These are phyloP conservation scores for Cryptococcus depauperatus DNA, from an alignment of 1,284 basidiomycete species.

Conservation along the genomic window DNA sequence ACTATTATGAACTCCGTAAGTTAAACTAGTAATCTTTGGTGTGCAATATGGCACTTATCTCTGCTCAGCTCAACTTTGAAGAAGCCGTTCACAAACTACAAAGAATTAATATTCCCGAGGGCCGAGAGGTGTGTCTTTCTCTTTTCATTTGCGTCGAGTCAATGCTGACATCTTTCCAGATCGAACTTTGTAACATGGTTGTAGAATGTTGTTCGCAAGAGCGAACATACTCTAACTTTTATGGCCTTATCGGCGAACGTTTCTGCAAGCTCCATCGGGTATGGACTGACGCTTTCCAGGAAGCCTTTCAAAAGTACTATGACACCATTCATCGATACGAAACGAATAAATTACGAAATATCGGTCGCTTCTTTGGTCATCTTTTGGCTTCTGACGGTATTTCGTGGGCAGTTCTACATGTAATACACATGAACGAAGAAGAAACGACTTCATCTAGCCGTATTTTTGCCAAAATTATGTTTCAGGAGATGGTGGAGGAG, in stretches of 20 bases:
- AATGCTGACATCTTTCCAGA: constrained; percentile 49
- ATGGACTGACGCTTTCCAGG: constrained; percentile 84
- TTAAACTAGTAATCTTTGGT: background rate
- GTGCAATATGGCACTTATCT: background rate
- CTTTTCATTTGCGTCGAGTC: background rate
- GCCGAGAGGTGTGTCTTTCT: constrained; percentile 67
- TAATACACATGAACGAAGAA: constrained; percentile 91
- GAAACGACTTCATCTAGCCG: constrained; percentile 93
- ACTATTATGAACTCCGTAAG: constrained; percentile 89
- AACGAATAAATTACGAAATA: constrained; percentile 94
- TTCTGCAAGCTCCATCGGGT: constrained; percentile 91
- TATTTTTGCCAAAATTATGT: constrained; percentile 96
- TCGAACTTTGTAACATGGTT: constrained; percentile 96
- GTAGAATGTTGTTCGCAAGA: constrained; percentile 99
- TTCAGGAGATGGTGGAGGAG: constrained; percentile 87
- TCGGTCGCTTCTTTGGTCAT: constrained; percentile 93
- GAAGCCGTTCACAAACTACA: constrained; percentile 97
- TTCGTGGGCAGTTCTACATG: constrained; percentile 77
- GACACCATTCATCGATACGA: constrained; percentile 97
- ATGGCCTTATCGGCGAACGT: constrained; percentile 89
- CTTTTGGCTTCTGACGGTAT: constrained; percentile 76
- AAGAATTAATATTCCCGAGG: constrained; percentile 83
- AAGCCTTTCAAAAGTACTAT: constrained; percentile 85
- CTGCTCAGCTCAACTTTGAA: constrained; percentile 77
- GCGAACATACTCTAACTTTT: constrained; percentile 91